Evolutionary conservation across 1,139 yeast species (phyloP).

Genomic region (Zygoascus meyerae): DNA sequence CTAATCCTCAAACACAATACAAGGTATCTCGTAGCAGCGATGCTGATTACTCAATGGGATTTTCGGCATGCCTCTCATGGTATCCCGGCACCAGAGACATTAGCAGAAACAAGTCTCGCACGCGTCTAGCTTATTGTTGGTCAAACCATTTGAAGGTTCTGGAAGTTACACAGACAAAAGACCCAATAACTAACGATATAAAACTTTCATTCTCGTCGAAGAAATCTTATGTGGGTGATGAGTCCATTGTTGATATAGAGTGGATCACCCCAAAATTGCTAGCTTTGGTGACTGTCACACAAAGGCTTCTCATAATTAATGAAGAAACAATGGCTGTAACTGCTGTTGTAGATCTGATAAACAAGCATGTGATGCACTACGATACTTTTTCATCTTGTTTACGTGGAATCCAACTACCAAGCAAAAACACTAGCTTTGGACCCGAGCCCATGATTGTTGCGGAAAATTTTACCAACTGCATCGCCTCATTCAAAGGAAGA

Average conservation of each 20-base stretch:
- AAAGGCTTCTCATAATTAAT: constrained; percentile 41
- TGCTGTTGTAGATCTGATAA: constrained; percentile 40
- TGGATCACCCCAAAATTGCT: constrained; percentile 51
- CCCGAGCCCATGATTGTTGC: constrained; percentile 28
- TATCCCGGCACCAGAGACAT: constrained; percentile 38
- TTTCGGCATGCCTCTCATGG: constrained; percentile 57
- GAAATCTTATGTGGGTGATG: constrained; percentile 44
- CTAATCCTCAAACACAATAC: constrained; percentile 50
- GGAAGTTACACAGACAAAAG: constrained; percentile 46
- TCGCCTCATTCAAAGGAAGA: constrained; percentile 41
- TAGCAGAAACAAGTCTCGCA: constrained; percentile 23
- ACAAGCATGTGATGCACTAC: constrained; percentile 41
- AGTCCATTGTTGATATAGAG: constrained; percentile 47
- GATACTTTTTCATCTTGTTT: constrained; percentile 33
- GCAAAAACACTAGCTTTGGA: constrained; percentile 12
- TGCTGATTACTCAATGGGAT: constrained; percentile 31
- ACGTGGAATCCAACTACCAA: constrained; percentile 22
- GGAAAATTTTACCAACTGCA: constrained; percentile 35
- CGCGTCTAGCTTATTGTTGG: constrained; percentile 66
- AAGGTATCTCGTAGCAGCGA: constrained; percentile 45
- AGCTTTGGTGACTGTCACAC: constrained; percentile 46
- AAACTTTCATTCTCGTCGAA: constrained; percentile 41
- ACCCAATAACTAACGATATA: constrained; percentile 30
- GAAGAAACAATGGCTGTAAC: constrained; percentile 37
- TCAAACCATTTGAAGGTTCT: constrained; percentile 50